Percentiles rank a stretch among this genome's conserved stretches.
phyloP scores from a whole-genome alignment of 345 rosid genomes.

The Citrus sp. region DNA sequence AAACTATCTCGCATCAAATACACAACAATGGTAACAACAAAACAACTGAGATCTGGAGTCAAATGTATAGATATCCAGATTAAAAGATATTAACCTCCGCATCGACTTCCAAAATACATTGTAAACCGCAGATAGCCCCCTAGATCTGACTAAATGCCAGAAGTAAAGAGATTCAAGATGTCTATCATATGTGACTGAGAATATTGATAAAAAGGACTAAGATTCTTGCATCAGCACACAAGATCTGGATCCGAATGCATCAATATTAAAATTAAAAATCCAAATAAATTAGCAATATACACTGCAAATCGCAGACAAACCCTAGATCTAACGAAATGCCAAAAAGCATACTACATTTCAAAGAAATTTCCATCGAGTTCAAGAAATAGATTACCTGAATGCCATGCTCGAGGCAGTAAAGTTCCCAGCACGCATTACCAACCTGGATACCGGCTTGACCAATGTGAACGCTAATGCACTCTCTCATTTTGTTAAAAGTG shows the following conservation, averaged over 20 bases:
- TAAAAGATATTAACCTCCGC: background rate
- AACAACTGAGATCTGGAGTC: background rate
- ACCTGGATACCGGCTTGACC: conserved; percentile 41
- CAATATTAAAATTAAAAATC: background rate
- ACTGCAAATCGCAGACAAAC: background rate
- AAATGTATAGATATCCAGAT: too few relatives aligned
- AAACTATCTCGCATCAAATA: background rate
- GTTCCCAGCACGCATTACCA: conserved; percentile 38
- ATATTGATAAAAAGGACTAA: background rate
- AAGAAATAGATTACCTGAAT: conserved; percentile 23
- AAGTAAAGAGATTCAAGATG: background rate
- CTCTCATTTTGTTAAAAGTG: conserved; percentile 21
- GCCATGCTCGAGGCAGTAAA: conserved; percentile 37
- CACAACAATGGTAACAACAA: background rate
- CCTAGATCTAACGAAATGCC: background rate
- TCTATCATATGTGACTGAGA: too few relatives aligned
- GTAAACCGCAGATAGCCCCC: too few relatives aligned
- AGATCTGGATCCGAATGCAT: background rate
- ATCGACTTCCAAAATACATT: too few relatives aligned
- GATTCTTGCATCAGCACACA: background rate
- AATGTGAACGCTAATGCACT: conserved; percentile 37
- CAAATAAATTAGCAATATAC: background rate
- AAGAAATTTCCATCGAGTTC: background rate
- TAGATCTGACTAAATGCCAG: too few relatives aligned
- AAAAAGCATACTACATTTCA: background rate